These are phyloP conservation scores for Eimeria nieschulzi DNA, from an alignment of 169 alveolate species.

Conservation along the genomic window DNA sequence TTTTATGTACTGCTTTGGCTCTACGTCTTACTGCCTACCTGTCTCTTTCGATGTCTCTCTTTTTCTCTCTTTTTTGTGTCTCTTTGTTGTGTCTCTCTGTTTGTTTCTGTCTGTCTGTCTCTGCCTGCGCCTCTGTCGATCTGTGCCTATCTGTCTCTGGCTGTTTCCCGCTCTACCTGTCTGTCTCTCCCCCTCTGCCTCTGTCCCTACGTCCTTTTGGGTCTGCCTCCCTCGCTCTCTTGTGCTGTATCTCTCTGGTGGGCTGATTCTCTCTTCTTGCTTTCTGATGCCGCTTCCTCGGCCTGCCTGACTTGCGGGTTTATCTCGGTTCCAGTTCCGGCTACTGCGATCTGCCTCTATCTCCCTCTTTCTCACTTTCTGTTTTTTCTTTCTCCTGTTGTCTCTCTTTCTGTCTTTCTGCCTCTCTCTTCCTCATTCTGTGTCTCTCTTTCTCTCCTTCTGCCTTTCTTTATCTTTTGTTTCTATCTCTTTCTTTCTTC, in stretches of 20 bases:
- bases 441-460: background rate
- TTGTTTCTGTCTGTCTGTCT: background rate
- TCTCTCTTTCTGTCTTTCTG: background rate
- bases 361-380: background rate
- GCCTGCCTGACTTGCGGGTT: background rate
- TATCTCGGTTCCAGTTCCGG: background rate
- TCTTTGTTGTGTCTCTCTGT: background rate
- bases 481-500: no score
- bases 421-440: background rate
- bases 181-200: background rate
- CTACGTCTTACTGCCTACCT: background rate
- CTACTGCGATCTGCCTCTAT: background rate
- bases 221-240: constrained; percentile 8
- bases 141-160: background rate
- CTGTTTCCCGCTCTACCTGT: background rate
- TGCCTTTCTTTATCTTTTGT: background rate
- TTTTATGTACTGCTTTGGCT: background rate
- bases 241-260: background rate
- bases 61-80: background rate
- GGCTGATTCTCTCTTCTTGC: no score
- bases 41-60: background rate
- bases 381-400: background rate
- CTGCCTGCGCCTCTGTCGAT: background rate
- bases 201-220: background rate
- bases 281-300: background rate